Evolutionary conservation across 176 grass and related monocot species (phyloP).

Genomic region (Elaeis guineensis): DNA sequence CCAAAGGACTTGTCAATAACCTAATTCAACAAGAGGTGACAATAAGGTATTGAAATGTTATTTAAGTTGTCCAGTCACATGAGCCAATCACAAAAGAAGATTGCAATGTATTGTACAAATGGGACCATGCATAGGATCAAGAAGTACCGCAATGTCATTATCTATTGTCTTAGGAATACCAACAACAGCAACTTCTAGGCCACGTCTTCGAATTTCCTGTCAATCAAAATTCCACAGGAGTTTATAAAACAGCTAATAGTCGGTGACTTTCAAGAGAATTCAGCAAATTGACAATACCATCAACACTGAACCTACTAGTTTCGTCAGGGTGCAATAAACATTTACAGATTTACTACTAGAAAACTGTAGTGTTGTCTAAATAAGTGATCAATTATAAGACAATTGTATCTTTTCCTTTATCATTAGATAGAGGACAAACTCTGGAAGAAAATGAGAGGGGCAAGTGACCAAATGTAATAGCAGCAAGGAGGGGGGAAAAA

Average conservation of each 20-base stretch:
- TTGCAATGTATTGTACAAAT: background rate
- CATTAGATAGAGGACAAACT: no score
- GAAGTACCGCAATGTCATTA: conserved; percentile 93
- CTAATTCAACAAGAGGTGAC: conserved; percentile 22
- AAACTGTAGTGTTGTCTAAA: no score
- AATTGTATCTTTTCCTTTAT: no score
- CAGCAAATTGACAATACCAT: background rate
- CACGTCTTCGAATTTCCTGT: conserved; percentile 76
- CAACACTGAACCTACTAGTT: no score
- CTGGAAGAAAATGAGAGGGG: no score
- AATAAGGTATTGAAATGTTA: conserved; percentile 14
- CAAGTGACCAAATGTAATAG: no score
- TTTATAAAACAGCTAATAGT: conserved; percentile 3
- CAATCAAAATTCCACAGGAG: conserved; percentile 1
- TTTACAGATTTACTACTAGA: no score
- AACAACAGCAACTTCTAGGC: conserved; percentile 66
- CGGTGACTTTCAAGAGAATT: background rate
- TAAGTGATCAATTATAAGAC: no score
- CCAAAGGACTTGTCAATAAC: conserved; percentile 98
- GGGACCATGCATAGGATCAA: background rate
- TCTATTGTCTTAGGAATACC: conserved; percentile 96
- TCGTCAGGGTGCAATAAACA: no score
- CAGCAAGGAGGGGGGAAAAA: no score
- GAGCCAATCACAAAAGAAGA: no score
- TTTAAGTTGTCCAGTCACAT: background rate